These are phyloP conservation scores for Hygrophoropsis aurantiaca DNA, from an alignment of 768 basidiomycete genomes.

Conservation along the genomic window DNA sequence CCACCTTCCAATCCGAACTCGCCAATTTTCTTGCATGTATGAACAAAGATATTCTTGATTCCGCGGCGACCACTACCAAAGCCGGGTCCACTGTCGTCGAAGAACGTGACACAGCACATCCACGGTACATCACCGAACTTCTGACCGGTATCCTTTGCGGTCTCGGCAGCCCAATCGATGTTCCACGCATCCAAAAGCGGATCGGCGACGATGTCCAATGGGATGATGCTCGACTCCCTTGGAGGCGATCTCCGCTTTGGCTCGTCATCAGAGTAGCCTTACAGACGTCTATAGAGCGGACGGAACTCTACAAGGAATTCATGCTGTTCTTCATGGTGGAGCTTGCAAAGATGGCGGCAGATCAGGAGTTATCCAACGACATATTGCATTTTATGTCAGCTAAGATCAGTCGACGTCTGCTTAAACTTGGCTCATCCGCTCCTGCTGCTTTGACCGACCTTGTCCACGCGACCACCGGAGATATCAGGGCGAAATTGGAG, in stretches of 20 bases:
- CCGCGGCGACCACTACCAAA: slow-evolving; percentile 33
- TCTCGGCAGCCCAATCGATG: slow-evolving; percentile 8
- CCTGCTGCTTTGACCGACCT: slow-evolving; percentile 15
- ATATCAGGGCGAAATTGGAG: slow-evolving; percentile 22
- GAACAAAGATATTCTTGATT: slow-evolving; percentile 30
- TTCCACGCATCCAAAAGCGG: slow-evolving; percentile 19
- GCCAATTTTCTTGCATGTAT: slow-evolving; percentile 36
- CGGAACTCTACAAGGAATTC: slow-evolving; percentile 46
- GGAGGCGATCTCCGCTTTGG: slow-evolving; percentile 39
- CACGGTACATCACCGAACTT: slow-evolving; percentile 21
- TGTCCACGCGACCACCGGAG: slow-evolving; percentile 15
- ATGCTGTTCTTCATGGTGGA: slow-evolving; percentile 40
- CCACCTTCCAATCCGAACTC: slow-evolving; percentile 34
- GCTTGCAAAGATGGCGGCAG: slow-evolving; percentile 20
- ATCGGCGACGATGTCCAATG: slow-evolving; percentile 24
- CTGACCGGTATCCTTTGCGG: slow-evolving; percentile 20
- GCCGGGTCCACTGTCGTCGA: slow-evolving; percentile 24
- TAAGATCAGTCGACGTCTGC: slow-evolving; percentile 25
- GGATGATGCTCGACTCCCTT: slow-evolving; percentile 22
- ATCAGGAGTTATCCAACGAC: slow-evolving; percentile 18
- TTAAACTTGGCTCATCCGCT: slow-evolving; percentile 16
- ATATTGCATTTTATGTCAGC: slow-evolving; percentile 26
- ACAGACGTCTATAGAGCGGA: slow-evolving; percentile 28
- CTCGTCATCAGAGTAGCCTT: slow-evolving; percentile 32
- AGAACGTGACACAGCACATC: slow-evolving; percentile 11